Evolutionary conservation across 73 alveolate genomes (phyloP).

Genomic region (Loxodes magnus): DNA sequence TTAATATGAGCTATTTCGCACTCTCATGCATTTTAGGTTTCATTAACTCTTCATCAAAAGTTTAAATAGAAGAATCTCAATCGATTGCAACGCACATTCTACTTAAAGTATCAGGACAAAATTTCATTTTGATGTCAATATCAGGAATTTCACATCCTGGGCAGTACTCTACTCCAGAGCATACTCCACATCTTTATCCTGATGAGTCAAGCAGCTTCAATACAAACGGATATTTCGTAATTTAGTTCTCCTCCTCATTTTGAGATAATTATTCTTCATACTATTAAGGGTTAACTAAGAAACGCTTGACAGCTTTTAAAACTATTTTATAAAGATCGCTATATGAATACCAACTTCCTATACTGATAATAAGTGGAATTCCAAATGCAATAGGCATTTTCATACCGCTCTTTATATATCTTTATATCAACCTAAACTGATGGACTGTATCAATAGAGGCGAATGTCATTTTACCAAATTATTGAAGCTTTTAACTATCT

Average conservation of each 20-base stretch:
- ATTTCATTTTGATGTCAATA: background rate
- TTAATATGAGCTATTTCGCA: background rate
- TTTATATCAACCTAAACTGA: too few species aligned
- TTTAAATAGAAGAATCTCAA: too few species aligned
- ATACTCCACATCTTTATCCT: slow-evolving; percentile 1
- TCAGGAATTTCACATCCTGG: slow-evolving; percentile 5
- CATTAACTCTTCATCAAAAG: too few species aligned
- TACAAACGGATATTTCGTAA: background rate
- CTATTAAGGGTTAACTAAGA: background rate
- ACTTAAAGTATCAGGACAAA: background rate
- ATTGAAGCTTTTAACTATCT: too few species aligned
- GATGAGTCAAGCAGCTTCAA: background rate
- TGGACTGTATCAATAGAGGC: too few species aligned
- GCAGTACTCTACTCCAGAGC: slow-evolving; percentile 5
- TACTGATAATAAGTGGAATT: background rate
- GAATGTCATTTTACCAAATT: too few species aligned
- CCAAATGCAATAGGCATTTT: too few species aligned
- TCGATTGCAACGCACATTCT: slow-evolving; percentile 1
- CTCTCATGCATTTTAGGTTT: background rate
- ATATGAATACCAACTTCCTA: slow-evolving; percentile 10
- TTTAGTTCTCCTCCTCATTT: background rate
- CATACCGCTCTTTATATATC: too few species aligned
- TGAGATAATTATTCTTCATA: too few species aligned
- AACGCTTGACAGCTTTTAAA: background rate
- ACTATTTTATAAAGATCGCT: background rate